Conservation (phyloP, 2,329 filamentous ascomycete genomes). For the Ophiostoma ips region DNA sequence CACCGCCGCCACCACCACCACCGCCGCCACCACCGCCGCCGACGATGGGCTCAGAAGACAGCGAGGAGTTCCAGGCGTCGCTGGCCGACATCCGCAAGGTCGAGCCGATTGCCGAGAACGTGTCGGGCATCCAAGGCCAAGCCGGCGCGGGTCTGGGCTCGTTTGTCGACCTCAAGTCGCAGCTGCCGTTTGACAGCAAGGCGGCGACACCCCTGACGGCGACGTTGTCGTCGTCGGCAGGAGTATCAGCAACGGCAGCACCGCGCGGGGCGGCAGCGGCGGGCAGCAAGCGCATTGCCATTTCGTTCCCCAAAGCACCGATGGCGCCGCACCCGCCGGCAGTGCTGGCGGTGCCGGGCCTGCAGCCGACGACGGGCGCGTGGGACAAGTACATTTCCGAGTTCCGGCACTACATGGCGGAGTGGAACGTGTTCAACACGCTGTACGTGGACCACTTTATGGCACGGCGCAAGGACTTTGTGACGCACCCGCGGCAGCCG, state of each 20-base stretch:
- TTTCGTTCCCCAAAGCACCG: conserved; percentile 36
- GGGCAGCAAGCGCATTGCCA: conserved; percentile 14
- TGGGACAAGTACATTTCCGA: conserved; percentile 39
- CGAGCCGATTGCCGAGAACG: conserved; percentile 36
- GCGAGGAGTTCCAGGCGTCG: conserved; percentile 38
- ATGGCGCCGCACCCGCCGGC: conserved; percentile 34
- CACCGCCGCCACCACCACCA: conserved; percentile 12
- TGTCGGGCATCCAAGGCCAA: conserved; percentile 12
- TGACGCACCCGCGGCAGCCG: conserved; percentile 19
- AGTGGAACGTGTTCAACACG: conserved; percentile 37
- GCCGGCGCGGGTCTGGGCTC: conserved; percentile 33
- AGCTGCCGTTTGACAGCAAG: conserved; percentile 41
- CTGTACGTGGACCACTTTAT: conserved; percentile 42
- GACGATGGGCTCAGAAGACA: conserved; percentile 40
- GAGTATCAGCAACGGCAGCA: background rate
- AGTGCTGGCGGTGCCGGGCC: conserved; percentile 27
- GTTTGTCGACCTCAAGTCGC: conserved; percentile 40
- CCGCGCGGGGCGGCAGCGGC: background rate
- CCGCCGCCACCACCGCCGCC: conserved; percentile 14
- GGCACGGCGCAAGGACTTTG: conserved; percentile 33
- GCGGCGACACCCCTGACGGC: conserved; percentile 17
- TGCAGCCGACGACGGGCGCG: conserved; percentile 27
- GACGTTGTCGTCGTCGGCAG: background rate
- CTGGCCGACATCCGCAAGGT: conserved; percentile 42
- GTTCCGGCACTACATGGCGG: conserved; percentile 39